These are phyloP conservation scores for Talaromyces atroroseus DNA, from an alignment of 2,329 filamentous ascomycete genomes.

Conservation along the genomic window DNA sequence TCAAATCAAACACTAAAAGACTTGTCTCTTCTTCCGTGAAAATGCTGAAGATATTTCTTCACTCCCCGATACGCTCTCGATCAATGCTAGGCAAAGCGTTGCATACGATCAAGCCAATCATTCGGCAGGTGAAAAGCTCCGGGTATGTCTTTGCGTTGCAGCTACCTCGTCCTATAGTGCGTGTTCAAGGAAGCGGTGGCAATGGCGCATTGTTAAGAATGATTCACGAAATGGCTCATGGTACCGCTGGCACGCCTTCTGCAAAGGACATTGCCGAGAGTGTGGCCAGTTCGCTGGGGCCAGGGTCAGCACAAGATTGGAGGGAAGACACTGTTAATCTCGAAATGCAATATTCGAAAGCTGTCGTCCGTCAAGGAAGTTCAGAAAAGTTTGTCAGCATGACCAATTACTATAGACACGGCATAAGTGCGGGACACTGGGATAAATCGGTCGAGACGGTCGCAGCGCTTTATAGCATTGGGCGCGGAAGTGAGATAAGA, in stretches of 20 bases:
- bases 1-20: constrained; percentile 38
- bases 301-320: constrained; percentile 40
- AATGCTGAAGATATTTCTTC: constrained; percentile 46
- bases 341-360: constrained; percentile 35
- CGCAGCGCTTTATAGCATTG: constrained; percentile 42
- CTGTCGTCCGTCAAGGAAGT: constrained; percentile 35
- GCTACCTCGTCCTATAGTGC: constrained; percentile 43
- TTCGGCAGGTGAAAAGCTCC: constrained; percentile 45
- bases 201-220: constrained; percentile 45
- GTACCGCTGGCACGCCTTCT: constrained; percentile 29
- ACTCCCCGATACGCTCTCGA: constrained; percentile 40
- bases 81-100: constrained; percentile 42
- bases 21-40: constrained; percentile 41
- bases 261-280: constrained; percentile 38
- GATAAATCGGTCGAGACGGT: constrained; percentile 48
- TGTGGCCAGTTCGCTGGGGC: constrained; percentile 50
- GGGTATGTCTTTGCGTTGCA: constrained; percentile 54
- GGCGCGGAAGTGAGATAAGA: constrained; percentile 25
- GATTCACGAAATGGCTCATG: constrained; percentile 36
- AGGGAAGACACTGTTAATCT: constrained; percentile 25
- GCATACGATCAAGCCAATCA: constrained; percentile 41
- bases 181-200: constrained; percentile 43
- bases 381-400: constrained; percentile 47
- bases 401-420: constrained; percentile 51
- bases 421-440: constrained; percentile 43